phyloP scores from a whole-genome alignment of 148 eudicot genomes.

The Drosera capensis region DNA sequence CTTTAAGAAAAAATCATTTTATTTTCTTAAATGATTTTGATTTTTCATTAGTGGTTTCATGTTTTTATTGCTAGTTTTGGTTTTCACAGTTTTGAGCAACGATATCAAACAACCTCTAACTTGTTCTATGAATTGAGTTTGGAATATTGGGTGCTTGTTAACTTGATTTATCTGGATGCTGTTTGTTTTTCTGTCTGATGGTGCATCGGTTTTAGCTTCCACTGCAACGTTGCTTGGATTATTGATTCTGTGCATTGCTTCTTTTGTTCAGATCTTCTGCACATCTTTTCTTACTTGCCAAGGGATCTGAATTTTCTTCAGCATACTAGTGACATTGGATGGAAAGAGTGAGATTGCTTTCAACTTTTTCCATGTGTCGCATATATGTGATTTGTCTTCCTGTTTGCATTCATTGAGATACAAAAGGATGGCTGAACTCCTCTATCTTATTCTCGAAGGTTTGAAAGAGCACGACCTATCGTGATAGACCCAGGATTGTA shows the following conservation, averaged over 20 bases:
- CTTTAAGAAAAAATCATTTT: no score
- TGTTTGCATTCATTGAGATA: not conserved
- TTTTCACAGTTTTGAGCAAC: no score
- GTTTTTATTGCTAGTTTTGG: no score
- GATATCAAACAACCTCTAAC: no score
- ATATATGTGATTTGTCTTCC: not conserved
- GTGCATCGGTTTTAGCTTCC: not conserved
- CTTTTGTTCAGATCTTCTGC: slow-evolving; percentile 63
- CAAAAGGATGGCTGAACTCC: not conserved
- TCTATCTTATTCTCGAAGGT: slow-evolving; percentile 23
- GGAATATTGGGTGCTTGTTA: no score
- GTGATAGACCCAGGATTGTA: slow-evolving; percentile 90
- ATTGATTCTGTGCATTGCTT: not conserved
- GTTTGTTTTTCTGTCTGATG: not conserved
- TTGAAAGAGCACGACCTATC: slow-evolving; percentile 78
- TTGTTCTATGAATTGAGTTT: no score
- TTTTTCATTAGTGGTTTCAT: no score
- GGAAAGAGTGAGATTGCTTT: slow-evolving; percentile 73
- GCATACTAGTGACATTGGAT: slow-evolving; percentile 83
- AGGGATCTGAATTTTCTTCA: slow-evolving; percentile 84
- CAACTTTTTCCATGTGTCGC: not conserved
- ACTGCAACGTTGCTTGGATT: not conserved
- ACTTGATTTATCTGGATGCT: no score
- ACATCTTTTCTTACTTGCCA: slow-evolving; percentile 91
- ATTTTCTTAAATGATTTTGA: no score